Evolutionary conservation across 305 asterid genomes (phyloP).

Genomic region (Fraxinus ornus): DNA sequence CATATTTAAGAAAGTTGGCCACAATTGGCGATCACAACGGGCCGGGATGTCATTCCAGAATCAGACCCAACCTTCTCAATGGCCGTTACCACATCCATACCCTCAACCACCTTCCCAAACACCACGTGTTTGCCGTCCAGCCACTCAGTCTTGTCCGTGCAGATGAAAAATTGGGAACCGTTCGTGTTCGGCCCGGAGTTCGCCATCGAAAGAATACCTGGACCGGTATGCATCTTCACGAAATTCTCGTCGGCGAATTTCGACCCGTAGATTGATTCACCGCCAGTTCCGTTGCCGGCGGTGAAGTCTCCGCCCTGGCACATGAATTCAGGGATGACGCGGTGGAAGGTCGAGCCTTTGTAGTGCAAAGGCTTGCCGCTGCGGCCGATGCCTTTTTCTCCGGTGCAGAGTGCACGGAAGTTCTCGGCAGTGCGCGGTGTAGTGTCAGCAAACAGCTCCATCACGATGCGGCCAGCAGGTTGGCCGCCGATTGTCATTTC

Average conservation of each 20-base stretch:
- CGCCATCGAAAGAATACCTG: slow-evolving; percentile 32
- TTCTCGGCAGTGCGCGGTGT: slow-evolving; percentile 30
- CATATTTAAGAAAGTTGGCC: slow-evolving; percentile 18
- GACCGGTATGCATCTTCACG: slow-evolving; percentile 18
- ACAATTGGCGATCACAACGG: slow-evolving; percentile 29
- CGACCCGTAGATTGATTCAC: slow-evolving; percentile 29
- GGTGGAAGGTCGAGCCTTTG: slow-evolving; percentile 33
- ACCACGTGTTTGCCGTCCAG: slow-evolving; percentile 34
- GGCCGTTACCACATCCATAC: slow-evolving; percentile 24
- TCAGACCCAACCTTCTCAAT: slow-evolving; percentile 27
- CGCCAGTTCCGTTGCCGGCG: slow-evolving; percentile 33
- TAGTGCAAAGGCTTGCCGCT: slow-evolving; percentile 31
- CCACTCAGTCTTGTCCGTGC: slow-evolving; percentile 27
- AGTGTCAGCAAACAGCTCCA: slow-evolving; percentile 30
- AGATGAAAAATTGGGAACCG: slow-evolving; percentile 31
- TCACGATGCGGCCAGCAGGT: slow-evolving; percentile 23
- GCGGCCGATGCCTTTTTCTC: slow-evolving; percentile 25
- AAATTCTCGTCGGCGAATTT: slow-evolving; percentile 33
- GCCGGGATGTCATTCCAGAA: slow-evolving; percentile 18
- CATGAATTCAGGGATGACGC: slow-evolving; percentile 35
- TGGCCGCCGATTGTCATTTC: slow-evolving; percentile 28
- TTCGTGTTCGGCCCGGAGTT: slow-evolving; percentile 25
- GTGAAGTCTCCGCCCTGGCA: slow-evolving; percentile 37
- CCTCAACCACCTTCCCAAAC: slow-evolving; percentile 31
- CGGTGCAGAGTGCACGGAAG: slow-evolving; percentile 35